Conservation (phyloP, 2,329 filamentous ascomycete species). For the Epichloe gansuensis region DNA sequence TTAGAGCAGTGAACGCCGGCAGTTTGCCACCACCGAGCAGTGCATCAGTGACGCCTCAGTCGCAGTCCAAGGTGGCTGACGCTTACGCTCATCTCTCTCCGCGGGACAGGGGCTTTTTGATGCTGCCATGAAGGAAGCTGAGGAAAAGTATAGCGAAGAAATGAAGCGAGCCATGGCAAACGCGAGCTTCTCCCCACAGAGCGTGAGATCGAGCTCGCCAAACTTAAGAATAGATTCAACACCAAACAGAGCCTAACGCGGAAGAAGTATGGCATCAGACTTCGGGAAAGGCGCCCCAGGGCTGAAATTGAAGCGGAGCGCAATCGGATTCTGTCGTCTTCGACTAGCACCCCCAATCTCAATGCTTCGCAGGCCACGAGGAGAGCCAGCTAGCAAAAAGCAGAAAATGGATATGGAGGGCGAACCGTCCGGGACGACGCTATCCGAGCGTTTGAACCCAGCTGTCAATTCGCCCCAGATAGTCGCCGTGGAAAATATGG, state of each 20-base stretch:
- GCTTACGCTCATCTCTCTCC: constrained; percentile 34
- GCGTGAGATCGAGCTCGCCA: constrained; percentile 23
- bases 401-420: constrained; percentile 9
- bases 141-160: constrained; percentile 25
- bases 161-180: constrained; percentile 28
- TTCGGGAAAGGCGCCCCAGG: constrained; percentile 36
- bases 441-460: not conserved
- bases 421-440: not conserved
- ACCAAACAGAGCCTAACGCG: constrained; percentile 45
- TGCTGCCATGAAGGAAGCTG: constrained; percentile 17
- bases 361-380: not conserved
- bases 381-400: constrained; percentile 12
- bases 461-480: constrained; percentile 8
- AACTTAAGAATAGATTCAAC: constrained; percentile 39
- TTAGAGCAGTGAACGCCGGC: not conserved
- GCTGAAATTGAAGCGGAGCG: constrained; percentile 34
- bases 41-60: not conserved
- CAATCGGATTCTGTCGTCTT: constrained; percentile 19
- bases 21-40: not conserved
- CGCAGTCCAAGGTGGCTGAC: constrained; percentile 11
- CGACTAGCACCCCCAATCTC: not conserved
- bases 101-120: constrained; percentile 15
- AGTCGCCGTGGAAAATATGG: constrained; percentile 21
- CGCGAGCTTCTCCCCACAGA: constrained; percentile 21
- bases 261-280: constrained; percentile 44